Conservation (phyloP, 2,329 filamentous ascomycete genomes). For the Sphaerulina musiva region DNA sequence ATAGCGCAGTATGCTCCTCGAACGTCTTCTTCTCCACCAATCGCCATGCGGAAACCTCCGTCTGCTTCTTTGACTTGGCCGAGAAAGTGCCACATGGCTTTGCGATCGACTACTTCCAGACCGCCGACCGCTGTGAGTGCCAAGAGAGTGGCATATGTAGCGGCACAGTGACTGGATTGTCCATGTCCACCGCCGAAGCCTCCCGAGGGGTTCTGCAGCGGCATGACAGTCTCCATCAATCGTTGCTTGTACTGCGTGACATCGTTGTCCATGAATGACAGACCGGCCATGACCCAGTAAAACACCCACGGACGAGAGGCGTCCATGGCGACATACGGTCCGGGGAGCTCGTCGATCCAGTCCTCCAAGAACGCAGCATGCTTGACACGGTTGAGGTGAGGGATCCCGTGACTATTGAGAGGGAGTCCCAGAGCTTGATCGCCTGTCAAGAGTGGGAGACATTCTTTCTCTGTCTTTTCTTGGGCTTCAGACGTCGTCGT, state of each 20-base stretch:
- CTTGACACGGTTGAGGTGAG: slow-evolving; percentile 59
- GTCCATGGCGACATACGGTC: slow-evolving; percentile 67
- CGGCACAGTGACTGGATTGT: slow-evolving; percentile 80
- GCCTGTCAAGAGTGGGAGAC: slow-evolving; percentile 26
- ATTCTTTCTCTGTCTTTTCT: slow-evolving; percentile 21
- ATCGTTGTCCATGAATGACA: slow-evolving; percentile 72
- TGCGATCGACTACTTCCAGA: slow-evolving; percentile 68
- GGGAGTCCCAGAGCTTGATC: slow-evolving; percentile 39
- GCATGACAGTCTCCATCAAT: slow-evolving; percentile 61
- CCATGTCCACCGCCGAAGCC: slow-evolving; percentile 94
- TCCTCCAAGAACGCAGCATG: slow-evolving; percentile 57
- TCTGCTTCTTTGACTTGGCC: slow-evolving; percentile 76
- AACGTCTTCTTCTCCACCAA: slow-evolving; percentile 87
- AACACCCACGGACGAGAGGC: slow-evolving; percentile 88
- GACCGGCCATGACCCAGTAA: slow-evolving; percentile 79
- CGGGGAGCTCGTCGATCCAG: slow-evolving; percentile 55
- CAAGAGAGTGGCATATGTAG: slow-evolving; percentile 78
- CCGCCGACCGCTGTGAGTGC: slow-evolving; percentile 73
- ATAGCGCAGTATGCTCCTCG: slow-evolving; percentile 90
- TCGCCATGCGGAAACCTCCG: slow-evolving; percentile 82
- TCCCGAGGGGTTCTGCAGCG: slow-evolving; percentile 74
- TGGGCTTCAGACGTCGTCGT: slow-evolving; percentile 25
- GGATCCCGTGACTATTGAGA: slow-evolving; percentile 64
- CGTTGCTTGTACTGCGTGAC: slow-evolving; percentile 57
- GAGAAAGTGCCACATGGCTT: slow-evolving; percentile 85